Base-by-base conservation (phyloP, 2,329 filamentous ascomycete species). In the Aspergillus neoniger region DNA sequence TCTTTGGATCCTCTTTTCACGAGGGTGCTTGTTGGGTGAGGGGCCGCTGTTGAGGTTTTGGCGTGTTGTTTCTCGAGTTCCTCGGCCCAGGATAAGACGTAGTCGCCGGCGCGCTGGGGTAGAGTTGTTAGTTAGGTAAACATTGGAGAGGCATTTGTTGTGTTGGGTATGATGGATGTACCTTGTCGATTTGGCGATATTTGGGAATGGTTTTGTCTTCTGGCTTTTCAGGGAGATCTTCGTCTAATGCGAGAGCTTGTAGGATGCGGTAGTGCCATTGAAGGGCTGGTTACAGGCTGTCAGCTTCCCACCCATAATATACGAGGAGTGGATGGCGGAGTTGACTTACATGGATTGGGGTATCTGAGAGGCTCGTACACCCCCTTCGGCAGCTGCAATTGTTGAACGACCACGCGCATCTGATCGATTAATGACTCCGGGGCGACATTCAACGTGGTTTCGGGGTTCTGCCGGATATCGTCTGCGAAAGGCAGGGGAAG, bases 211-310 rank as follows among this genome's bases (percentile, higher is more conserved):
- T 98, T 65, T 90, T 88, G 72, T 99, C 95, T 53, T 88, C 85
- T 2, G 85, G 81, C 49, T 83, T 78, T 19, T 90, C 88, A 0
- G 93, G 93, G 1, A 96, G 79, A 66, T 97, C 93, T 73, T 99
- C 95, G 38, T 96, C 93, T 0, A 99, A 82, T 0, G 95, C 95
- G 59, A 97, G 83, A 6, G 91, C 90, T 77, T 99, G 95, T 0
- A 99, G 80, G 49, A 99, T 96, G 63, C 87, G 89, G 81, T 98
- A 99, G 79, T 98, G 95, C 93, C 94, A 99, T 77, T 99, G 95
- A 23, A 99, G 82, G 8, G 91, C 85, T 72, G 53, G 14, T n/a
- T 14, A 15, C 4, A 7, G 30, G 65, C 64, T 43, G 53, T 30
- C 32, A 48, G 14, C 21, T 57, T 23, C 56, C 17, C 39, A 10